Conservation (phyloP, 2,329 filamentous ascomycete genomes). For the Hymenoscyphus infarciens region DNA sequence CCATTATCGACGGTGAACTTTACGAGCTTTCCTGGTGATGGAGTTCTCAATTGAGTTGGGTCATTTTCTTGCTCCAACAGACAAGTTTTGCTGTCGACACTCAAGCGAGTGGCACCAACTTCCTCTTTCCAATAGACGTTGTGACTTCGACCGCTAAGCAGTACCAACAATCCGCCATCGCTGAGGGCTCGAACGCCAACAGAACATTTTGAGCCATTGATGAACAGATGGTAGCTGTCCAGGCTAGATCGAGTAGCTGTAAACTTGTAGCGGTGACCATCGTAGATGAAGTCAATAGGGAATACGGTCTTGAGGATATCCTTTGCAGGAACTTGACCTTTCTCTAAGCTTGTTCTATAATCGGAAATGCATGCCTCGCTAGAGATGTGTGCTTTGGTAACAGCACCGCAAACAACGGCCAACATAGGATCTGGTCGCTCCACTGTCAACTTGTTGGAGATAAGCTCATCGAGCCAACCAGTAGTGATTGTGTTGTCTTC, state of each 20-base stretch:
- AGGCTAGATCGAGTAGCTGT: constrained; percentile 88
- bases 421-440: constrained; percentile 92
- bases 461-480: constrained; percentile 97
- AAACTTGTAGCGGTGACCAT: constrained; percentile 95
- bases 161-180: constrained; percentile 87
- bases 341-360: constrained; percentile 85
- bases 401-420: constrained; percentile 91
- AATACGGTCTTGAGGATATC: constrained; percentile 98
- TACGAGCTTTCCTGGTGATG: constrained; percentile 94
- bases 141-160: constrained; percentile 90
- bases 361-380: constrained; percentile 85
- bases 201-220: constrained; percentile 95
- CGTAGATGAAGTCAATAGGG: constrained; percentile 97
- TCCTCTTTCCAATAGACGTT: constrained; percentile 99
- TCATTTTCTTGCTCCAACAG: constrained; percentile 98
- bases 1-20: constrained; percentile 97
- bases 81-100: constrained; percentile 97
- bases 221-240: constrained; percentile 96
- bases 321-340: constrained; percentile 95
- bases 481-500: constrained; percentile 99
- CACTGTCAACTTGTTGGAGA: constrained; percentile 94
- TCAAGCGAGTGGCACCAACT: constrained; percentile 89
- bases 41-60: constrained; percentile 91
- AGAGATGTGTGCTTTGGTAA: constrained; percentile 91
- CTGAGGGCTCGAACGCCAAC: constrained; percentile 90